Percentiles rank a stretch among this genome's conserved stretches.
Evolutionary conservation across 1,139 yeast species (phyloP).

Genomic region (Lodderomyces theae): DNA sequence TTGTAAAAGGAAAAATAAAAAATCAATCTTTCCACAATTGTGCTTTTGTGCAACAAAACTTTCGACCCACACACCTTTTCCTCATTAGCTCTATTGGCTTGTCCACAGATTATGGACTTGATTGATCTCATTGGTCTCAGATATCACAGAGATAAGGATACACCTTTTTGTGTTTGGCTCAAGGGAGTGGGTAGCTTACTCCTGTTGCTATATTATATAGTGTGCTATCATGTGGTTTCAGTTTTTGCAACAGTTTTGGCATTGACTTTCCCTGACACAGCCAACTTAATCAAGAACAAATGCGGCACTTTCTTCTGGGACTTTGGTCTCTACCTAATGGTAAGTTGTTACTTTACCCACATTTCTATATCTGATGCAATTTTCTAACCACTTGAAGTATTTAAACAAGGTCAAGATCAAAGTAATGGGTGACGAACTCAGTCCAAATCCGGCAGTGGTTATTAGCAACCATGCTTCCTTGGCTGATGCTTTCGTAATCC

Average conservation of each 20-base stretch:
- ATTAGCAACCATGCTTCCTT: constrained; percentile 56
- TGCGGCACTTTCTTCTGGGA: constrained; percentile 35
- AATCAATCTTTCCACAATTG: not conserved
- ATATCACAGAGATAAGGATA: constrained; percentile 15
- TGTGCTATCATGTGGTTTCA: constrained; percentile 28
- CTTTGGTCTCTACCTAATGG: constrained; percentile 30
- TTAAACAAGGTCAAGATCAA: constrained; percentile 36
- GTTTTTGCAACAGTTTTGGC: constrained; percentile 17
- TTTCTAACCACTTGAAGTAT: constrained; percentile 21
- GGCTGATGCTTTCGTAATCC: constrained; percentile 52
- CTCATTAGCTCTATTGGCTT: too few species aligned
- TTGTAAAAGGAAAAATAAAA: not conserved
- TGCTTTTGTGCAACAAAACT: constrained; percentile 4
- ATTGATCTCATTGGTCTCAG: constrained; percentile 23
- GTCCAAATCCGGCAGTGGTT: constrained; percentile 46
- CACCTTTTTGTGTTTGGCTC: constrained; percentile 13
- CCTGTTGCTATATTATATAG: constrained; percentile 16
- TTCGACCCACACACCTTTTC: too few species aligned
- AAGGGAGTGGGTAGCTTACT: constrained; percentile 20
- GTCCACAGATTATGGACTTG: constrained; percentile 20
- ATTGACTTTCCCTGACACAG: constrained; percentile 28
- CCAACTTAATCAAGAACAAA: constrained; percentile 22
- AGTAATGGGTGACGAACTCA: constrained; percentile 43
- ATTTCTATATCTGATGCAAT: too few species aligned
- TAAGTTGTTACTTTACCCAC: too few species aligned